Evolutionary conservation across 352 stramenopile genomes (phyloP).

Genomic region (Globisporangium abappressorium): DNA sequence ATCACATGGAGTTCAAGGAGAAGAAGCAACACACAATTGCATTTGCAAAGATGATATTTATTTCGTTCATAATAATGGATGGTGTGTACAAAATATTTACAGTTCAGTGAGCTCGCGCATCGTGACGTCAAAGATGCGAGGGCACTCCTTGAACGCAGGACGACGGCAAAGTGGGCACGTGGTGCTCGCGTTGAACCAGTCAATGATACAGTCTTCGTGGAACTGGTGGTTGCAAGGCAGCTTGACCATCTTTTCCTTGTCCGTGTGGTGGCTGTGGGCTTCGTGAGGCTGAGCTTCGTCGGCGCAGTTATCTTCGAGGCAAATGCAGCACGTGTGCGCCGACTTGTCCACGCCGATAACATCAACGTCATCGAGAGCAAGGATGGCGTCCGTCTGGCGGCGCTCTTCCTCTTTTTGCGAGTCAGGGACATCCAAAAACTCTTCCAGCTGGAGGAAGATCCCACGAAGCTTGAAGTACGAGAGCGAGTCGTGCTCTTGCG

Average conservation of each 20-base stretch:
- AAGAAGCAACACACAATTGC: constrained; percentile 1
- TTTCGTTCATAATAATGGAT: constrained; percentile 16
- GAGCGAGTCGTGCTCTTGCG: constrained; percentile 6
- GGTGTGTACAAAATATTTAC: background rate
- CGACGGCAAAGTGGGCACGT: constrained; percentile 68
- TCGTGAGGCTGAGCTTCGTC: constrained; percentile 15
- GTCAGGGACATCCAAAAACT: constrained; percentile 49
- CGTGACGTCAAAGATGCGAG: constrained; percentile 37
- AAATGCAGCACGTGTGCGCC: constrained; percentile 18
- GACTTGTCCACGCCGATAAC: background rate
- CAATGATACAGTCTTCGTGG: constrained; percentile 76
- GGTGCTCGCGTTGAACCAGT: constrained; percentile 71
- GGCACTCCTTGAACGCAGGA: constrained; percentile 32
- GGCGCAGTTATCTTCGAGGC: constrained; percentile 2
- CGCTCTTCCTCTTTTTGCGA: constrained; percentile 52
- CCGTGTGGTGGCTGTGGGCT: constrained; percentile 18
- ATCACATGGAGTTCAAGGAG: background rate
- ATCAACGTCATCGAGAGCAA: constrained; percentile 41
- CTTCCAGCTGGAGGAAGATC: constrained; percentile 37
- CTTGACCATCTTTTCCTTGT: constrained; percentile 42
- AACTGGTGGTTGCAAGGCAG: constrained; percentile 69
- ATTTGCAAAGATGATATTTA: constrained; percentile 11
- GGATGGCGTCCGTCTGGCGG: constrained; percentile 40
- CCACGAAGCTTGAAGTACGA: constrained; percentile 13
- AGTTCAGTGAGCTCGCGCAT: constrained; percentile 29